A percentile compares a stretch with the other conserved stretches of the same genome.
These are phyloP conservation scores for Trichosporon coremiiforme DNA, from an alignment of 1,284 basidiomycete genomes.

Conservation along the genomic window DNA sequence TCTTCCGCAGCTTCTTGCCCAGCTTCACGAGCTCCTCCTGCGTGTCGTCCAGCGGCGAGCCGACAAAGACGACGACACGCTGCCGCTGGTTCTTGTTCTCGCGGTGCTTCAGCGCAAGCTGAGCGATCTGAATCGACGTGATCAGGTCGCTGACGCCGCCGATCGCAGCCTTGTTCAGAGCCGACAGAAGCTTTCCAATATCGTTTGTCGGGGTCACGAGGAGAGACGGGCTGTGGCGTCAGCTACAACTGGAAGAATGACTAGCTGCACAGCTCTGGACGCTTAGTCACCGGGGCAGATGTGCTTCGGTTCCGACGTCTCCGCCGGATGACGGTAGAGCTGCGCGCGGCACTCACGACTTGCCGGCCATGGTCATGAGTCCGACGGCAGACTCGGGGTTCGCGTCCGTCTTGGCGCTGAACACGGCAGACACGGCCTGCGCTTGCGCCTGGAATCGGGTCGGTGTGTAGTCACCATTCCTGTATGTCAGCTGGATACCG, in stretches of 20 bases:
- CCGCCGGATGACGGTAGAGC: neutral
- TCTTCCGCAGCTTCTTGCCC: conserved; percentile 98
- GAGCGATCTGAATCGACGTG: conserved; percentile 89
- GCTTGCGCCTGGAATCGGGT: conserved; percentile 85
- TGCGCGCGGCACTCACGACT: conserved; percentile 65
- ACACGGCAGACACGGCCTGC: conserved; percentile 88
- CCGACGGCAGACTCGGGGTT: conserved; percentile 98
- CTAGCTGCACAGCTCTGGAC: neutral
- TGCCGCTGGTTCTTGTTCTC: conserved; percentile 98
- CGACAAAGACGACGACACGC: conserved; percentile 90
- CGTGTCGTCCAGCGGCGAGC: conserved; percentile 74
- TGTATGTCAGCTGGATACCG: conserved; percentile 34
- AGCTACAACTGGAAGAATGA: conserved; percentile 14
- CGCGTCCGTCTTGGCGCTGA: conserved; percentile 88
- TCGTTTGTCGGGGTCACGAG: conserved; percentile 95
- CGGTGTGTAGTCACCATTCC: conserved; percentile 89
- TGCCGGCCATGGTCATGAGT: conserved; percentile 96
- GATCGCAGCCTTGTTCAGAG: conserved; percentile 73
- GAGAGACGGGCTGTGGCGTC: conserved; percentile 74
- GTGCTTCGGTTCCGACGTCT: neutral
- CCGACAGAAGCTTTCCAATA: conserved; percentile 84
- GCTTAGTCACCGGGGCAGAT: neutral
- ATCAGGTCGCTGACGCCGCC: conserved; percentile 79
- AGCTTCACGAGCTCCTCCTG: conserved; percentile 79
- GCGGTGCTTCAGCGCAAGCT: conserved; percentile 94